Conservation (phyloP, 2,329 filamentous ascomycete species). For the Arthrobotrys iridis region DNA sequence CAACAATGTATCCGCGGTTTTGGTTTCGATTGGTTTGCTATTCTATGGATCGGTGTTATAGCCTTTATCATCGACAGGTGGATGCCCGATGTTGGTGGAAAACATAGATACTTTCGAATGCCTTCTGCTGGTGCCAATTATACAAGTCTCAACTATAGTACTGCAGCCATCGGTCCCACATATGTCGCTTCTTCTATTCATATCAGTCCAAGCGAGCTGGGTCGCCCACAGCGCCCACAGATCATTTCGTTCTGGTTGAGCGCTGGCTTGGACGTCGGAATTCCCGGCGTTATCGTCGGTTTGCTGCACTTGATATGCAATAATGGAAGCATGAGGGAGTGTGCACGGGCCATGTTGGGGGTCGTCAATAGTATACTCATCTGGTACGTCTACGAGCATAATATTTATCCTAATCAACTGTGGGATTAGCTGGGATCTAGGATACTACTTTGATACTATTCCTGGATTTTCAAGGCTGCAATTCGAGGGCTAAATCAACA, state of each 20-base stretch:
- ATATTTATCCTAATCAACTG: constrained; percentile 18
- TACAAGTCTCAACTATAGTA: neutral
- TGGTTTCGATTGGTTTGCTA: constrained; percentile 28
- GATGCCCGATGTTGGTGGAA: constrained; percentile 28
- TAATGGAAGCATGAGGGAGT: constrained; percentile 9
- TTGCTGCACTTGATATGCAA: constrained; percentile 12
- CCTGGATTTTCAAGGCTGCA: constrained; percentile 9
- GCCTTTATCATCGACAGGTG: constrained; percentile 10
- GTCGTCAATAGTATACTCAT: constrained; percentile 19
- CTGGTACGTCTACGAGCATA: constrained; percentile 30
- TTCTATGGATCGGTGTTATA: constrained; percentile 3
- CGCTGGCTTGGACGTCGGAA: constrained; percentile 17
- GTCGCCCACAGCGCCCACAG: constrained; percentile 11
- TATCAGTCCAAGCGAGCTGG: neutral
- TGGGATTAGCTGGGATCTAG: constrained; percentile 24
- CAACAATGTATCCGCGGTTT: constrained; percentile 11
- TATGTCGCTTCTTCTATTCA: neutral
- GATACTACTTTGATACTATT: constrained; percentile 12
- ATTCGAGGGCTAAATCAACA: constrained; percentile 10
- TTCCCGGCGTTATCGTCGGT: constrained; percentile 2
- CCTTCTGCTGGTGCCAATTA: neutral
- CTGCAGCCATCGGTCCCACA: neutral
- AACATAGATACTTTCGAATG: constrained; percentile 34
- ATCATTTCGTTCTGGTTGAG: constrained; percentile 35
- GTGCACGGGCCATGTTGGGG: constrained; percentile 50